phyloP scores from a whole-genome alignment of 192 early-diverging fungal genomes.

The Spizellomyces sp. region DNA sequence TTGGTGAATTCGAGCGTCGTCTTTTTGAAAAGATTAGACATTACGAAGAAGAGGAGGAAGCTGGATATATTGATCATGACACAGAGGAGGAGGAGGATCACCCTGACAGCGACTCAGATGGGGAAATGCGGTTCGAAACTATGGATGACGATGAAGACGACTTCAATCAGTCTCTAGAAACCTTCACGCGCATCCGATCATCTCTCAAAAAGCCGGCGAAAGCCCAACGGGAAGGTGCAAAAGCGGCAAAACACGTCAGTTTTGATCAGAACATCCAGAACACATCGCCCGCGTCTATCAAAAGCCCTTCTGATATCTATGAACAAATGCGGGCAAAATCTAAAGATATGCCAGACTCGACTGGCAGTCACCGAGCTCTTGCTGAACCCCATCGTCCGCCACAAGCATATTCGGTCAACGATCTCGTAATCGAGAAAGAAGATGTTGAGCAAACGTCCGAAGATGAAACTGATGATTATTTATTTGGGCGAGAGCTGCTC shows the following conservation, averaged over 20 bases:
- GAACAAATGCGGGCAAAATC: too few relatives aligned
- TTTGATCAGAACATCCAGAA: too few relatives aligned
- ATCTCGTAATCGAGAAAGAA: conserved; percentile 28
- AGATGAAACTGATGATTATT: conserved; percentile 43
- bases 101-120: conserved; percentile 44
- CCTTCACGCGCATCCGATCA: too few relatives aligned
- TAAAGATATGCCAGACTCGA: not conserved
- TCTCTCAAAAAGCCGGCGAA: too few relatives aligned
- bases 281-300: too few relatives aligned
- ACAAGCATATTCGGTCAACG: not conserved
- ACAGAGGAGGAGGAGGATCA: conserved; percentile 46
- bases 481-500: conserved; percentile 43
- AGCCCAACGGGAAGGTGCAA: too few relatives aligned
- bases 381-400: conserved; percentile 29
- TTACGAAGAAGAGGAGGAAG: conserved; percentile 69
- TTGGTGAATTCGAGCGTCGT: conserved; percentile 35
- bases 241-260: too few relatives aligned
- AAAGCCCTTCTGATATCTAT: too few relatives aligned
- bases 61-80: conserved; percentile 34
- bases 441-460: conserved; percentile 17
- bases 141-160: conserved; percentile 49
- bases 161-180: conserved; percentile 33
- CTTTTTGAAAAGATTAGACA: conserved; percentile 49
- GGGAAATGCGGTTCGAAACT: conserved; percentile 34
- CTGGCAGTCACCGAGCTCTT: not conserved